Evolutionary conservation across 2,329 filamentous ascomycete genomes (phyloP).

Genomic region (Fusarium secorum): DNA sequence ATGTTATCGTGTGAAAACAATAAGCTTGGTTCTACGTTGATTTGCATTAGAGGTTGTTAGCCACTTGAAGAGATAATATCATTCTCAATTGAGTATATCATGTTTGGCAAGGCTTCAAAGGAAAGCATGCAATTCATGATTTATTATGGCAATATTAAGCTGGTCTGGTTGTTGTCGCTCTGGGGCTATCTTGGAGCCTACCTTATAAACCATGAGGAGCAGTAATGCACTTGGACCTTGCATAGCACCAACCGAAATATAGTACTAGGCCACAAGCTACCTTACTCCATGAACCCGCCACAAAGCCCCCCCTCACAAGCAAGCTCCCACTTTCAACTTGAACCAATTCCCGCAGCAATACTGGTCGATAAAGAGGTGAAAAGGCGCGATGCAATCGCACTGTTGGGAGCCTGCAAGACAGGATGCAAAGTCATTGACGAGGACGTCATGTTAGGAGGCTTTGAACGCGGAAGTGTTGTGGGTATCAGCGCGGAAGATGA

Average conservation of each 20-base stretch:
- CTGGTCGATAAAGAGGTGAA: constrained; percentile 52
- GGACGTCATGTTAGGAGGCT: constrained; percentile 56
- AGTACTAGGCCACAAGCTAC: background rate
- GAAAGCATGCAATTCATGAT: background rate
- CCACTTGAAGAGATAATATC: background rate
- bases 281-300: background rate
- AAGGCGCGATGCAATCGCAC: constrained; percentile 45
- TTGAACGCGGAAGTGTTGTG: constrained; percentile 60
- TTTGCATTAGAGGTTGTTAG: background rate
- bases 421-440: constrained; percentile 61
- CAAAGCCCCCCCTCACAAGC: constrained; percentile 48
- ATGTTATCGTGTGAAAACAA: background rate
- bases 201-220: background rate
- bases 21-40: background rate
- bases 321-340: constrained; percentile 54
- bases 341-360: constrained; percentile 55
- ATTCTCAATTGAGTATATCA: background rate
- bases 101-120: background rate
- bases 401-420: constrained; percentile 47
- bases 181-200: background rate
- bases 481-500: constrained; percentile 63
- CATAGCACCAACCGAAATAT: background rate
- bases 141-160: background rate
- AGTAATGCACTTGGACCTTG: background rate
- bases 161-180: background rate